Conservation (phyloP, 139 green algal species). For the Tetradesmus lagerheimii region DNA sequence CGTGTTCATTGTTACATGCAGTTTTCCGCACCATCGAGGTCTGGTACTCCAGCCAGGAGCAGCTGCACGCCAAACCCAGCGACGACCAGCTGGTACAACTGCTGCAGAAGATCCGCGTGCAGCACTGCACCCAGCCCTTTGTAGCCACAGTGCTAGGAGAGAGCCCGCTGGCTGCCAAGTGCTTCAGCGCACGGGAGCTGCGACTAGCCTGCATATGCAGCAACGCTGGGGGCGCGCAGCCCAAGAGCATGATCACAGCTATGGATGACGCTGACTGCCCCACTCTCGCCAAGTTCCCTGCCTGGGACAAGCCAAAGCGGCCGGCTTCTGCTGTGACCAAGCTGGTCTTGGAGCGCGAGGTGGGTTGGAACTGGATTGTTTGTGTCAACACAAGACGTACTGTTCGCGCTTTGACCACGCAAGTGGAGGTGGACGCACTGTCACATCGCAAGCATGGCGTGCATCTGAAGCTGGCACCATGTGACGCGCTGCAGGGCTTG, state of each 20-base stretch:
- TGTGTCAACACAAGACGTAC: not conserved
- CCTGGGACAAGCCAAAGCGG: not conserved
- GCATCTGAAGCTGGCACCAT: too few relatives aligned
- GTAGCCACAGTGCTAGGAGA: not conserved
- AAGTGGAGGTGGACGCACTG: not conserved
- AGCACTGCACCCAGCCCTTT: not conserved
- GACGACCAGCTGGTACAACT: not conserved
- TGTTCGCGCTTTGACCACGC: too few relatives aligned
- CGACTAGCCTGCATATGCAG: not conserved
- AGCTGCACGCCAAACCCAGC: not conserved
- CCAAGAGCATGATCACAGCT: not conserved
- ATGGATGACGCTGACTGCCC: not conserved
- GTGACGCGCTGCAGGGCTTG: too few relatives aligned
- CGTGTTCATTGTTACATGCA: not conserved
- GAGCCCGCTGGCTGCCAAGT: not conserved
- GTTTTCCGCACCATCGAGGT: not conserved
- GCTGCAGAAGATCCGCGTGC: not conserved
- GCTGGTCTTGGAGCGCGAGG: not conserved
- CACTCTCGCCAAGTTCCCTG: not conserved
- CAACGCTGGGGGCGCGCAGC: not conserved
- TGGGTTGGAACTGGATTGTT: not conserved
- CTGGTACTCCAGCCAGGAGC: not conserved
- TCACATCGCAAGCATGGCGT: too few relatives aligned
- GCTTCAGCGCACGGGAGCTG: not conserved
- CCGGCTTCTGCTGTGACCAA: not conserved